Conservation (phyloP, 129 eudicot species). For the Ambrosia artemisiifolia region DNA sequence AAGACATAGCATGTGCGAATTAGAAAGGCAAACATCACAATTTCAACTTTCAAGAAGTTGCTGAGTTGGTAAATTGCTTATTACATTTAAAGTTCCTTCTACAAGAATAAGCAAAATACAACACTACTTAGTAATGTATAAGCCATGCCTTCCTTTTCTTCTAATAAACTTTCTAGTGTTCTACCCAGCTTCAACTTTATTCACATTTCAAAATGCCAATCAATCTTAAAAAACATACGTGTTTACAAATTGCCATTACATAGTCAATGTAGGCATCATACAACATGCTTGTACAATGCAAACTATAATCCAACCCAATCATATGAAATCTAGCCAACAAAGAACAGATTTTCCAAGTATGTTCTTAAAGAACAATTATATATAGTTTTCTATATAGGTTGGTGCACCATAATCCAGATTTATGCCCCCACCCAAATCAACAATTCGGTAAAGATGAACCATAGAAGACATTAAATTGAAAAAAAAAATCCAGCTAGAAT, state of each 20-base stretch:
- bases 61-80: neutral
- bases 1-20: neutral
- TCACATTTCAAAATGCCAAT: neutral
- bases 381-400: neutral
- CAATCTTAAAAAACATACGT: neutral
- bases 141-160: neutral
- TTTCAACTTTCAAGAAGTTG: neutral
- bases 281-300: neutral
- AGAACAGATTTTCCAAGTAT: neutral
- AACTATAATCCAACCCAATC: conserved; percentile 2
- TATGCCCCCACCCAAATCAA: neutral
- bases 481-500: neutral
- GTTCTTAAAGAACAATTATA: neutral
- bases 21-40: neutral
- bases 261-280: neutral
- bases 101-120: neutral
- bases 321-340: neutral
- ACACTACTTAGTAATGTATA: neutral
- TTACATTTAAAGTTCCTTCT: neutral
- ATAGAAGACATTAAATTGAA: neutral
- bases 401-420: neutral
- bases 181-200: neutral
- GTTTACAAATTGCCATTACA: neutral
- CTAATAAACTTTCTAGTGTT: neutral
- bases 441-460: neutral